Percentiles rank a stretch among this genome's conserved stretches.
Evolutionary conservation across 257 asterid species (phyloP).

Genomic region (Solanum pimpinellifolium): DNA sequence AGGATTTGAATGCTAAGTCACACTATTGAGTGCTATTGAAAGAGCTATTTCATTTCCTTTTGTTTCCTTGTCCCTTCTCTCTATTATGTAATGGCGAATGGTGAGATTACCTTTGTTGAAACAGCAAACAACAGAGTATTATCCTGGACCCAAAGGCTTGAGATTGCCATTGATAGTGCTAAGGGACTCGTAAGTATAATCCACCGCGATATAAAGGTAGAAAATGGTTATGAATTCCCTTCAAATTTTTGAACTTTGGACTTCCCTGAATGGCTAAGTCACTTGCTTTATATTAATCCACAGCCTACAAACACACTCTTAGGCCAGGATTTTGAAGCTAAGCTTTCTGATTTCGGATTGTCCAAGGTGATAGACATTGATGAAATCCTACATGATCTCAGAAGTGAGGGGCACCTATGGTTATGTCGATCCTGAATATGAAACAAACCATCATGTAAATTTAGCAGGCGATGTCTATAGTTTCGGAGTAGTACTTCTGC

Average conservation of each 20-base stretch:
- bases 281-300: not conserved
- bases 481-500: conserved; percentile 60
- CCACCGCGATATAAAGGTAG: conserved; percentile 5
- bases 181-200: not conserved
- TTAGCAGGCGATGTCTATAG: conserved; percentile 66
- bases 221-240: not conserved
- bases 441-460: conserved; percentile 48
- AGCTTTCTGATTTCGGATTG: conserved; percentile 18
- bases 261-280: not conserved
- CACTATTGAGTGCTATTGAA: not conserved
- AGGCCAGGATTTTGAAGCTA: conserved; percentile 16
- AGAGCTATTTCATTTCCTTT: not conserved
- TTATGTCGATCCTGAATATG: conserved; percentile 80
- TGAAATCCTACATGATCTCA: conserved; percentile 11
- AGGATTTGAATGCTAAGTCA: not conserved
- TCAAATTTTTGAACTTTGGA: not conserved
- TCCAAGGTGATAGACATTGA: conserved; percentile 16
- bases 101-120: not conserved
- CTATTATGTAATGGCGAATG: not conserved
- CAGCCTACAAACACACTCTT: conserved; percentile 17
- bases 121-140: not conserved
- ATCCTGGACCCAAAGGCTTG: conserved; percentile 5
- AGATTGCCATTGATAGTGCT: not conserved
- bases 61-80: not conserved
- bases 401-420: conserved; percentile 47